These are phyloP conservation scores for Fraxinus sp. DNA, from an alignment of 305 asterid genomes.

Conservation along the genomic window DNA sequence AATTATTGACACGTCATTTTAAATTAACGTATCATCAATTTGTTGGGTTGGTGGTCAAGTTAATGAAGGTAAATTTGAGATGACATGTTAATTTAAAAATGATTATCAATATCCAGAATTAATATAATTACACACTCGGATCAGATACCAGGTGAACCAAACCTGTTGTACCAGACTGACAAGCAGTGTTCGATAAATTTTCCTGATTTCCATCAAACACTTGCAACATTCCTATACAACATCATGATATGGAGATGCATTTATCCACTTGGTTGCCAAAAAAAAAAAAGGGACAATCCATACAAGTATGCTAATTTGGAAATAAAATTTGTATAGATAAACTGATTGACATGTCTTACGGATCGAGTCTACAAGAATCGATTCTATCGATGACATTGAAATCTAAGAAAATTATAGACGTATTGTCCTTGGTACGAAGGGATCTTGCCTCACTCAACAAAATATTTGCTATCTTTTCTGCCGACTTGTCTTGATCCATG, in stretches of 20 bases:
- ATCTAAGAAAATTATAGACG: conserved; percentile 81
- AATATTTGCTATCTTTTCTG: conserved; percentile 65
- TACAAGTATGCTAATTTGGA: conserved; percentile 17
- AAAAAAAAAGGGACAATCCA: conserved; percentile 1
- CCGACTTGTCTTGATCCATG: conserved; percentile 37
- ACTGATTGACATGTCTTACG: conserved; percentile 29
- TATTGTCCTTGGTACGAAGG: conserved; percentile 86
- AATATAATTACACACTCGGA: not conserved
- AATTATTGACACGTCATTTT: too few relatives aligned
- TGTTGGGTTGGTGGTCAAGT: too few relatives aligned
- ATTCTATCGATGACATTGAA: conserved; percentile 46
- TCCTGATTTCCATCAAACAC: not conserved
- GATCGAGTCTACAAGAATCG: conserved; percentile 43
- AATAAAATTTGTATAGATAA: conserved; percentile 29
- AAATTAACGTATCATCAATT: too few relatives aligned
- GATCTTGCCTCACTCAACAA: conserved; percentile 82
- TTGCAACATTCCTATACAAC: conserved; percentile 29
- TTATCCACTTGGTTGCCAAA: conserved; percentile 6
- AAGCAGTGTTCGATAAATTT: not conserved
- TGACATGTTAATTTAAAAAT: too few relatives aligned
- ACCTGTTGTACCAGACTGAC: not conserved
- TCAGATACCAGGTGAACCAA: not conserved
- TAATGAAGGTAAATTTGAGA: too few relatives aligned
- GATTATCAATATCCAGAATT: too few relatives aligned
- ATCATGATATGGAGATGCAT: conserved; percentile 20